Conservation (phyloP, 2,329 filamentous ascomycete genomes). For the Dissoconium aciculare region DNA sequence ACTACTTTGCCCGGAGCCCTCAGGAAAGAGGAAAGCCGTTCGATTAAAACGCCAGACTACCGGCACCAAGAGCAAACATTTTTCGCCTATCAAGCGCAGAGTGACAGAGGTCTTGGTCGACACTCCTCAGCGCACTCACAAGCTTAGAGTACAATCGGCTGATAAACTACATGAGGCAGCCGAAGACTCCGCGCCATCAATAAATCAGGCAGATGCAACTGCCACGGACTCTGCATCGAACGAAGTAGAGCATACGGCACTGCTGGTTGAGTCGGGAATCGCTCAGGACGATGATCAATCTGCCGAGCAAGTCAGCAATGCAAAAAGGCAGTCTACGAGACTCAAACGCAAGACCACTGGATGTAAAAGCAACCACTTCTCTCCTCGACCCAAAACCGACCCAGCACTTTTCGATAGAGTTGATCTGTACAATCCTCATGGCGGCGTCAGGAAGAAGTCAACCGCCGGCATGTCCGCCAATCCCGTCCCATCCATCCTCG, state of each 20-base stretch:
- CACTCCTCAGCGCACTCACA: no score
- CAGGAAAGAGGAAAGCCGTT: no score
- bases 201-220: background rate
- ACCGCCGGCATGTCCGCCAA: conserved; percentile 31
- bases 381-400: background rate
- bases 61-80: conserved; percentile 22
- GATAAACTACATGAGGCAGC: no score
- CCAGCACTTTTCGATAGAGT: conserved; percentile 15
- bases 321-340: background rate
- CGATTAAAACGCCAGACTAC: conserved; percentile 23
- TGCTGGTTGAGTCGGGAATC: no score
- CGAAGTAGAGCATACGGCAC: no score
- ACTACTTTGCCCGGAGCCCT: no score
- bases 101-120: no score
- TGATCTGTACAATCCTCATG: conserved; percentile 18
- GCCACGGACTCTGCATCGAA: background rate
- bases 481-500: conserved; percentile 51
- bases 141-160: no score
- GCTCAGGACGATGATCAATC: conserved; percentile 1
- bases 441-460: conserved; percentile 11
- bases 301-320: background rate
- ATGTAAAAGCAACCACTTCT: conserved; percentile 15
- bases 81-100: conserved; percentile 10
- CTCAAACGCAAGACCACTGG: conserved; percentile 14
- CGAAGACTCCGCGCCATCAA: no score